Evolutionary conservation across 495 filamentous ascomycete genomes (phyloP).

Genomic region (Evernia prunastri): DNA sequence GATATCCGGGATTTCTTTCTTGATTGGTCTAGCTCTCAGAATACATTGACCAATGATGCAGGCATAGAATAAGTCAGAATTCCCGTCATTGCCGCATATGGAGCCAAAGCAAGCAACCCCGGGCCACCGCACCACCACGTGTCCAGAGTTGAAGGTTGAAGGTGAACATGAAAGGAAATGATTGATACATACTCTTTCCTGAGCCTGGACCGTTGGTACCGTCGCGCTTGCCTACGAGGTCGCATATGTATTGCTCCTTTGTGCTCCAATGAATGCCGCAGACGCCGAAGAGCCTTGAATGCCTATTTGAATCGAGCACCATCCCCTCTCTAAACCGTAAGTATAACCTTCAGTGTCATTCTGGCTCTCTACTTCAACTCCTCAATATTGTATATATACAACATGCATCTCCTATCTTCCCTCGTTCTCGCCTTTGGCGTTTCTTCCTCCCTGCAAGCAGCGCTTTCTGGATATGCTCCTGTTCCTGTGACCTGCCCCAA

Average conservation of each 20-base stretch:
- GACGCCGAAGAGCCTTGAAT: background rate
- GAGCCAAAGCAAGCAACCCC: background rate
- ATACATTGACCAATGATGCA: background rate
- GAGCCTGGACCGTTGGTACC: background rate
- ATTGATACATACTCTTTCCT: background rate
- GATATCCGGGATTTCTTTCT: background rate
- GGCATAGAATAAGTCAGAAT: background rate
- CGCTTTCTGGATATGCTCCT: constrained; percentile 26
- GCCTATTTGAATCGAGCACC: background rate
- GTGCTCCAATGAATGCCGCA: background rate
- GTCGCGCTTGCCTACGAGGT: background rate
- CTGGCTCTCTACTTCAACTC: background rate
- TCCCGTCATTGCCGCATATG: background rate
- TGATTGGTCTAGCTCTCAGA: background rate
- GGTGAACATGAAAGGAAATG: background rate
- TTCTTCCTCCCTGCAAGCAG: constrained; percentile 2
- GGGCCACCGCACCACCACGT: background rate
- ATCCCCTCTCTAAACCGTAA: background rate
- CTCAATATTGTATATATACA: background rate
- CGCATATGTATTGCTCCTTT: background rate
- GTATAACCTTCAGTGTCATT: background rate
- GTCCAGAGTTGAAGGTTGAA: background rate
- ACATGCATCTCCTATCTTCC: background rate
- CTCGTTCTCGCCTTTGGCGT: constrained; percentile 4
- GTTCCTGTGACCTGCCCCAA: constrained; percentile 27